Percentiles rank a stretch among this genome's conserved stretches.
Conservation (phyloP, 805 yeast genomes). For the Metschnikowia dekortorum region DNA sequence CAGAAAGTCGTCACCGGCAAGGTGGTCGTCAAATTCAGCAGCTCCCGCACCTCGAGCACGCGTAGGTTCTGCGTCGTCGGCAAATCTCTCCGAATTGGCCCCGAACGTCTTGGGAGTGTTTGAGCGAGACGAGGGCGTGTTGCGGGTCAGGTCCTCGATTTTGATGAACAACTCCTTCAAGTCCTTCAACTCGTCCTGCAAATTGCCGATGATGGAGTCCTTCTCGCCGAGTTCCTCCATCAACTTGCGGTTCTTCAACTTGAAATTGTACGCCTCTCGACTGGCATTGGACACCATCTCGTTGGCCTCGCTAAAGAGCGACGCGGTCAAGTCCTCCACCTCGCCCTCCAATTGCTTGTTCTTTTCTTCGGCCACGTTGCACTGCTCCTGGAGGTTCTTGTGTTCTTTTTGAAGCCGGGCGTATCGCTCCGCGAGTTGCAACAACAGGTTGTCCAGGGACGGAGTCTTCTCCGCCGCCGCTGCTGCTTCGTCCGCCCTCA, state of each 20-base stretch:
- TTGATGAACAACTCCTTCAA: slow-evolving; percentile 57
- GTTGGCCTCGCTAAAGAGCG: slow-evolving; percentile 80
- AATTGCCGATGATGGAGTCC: slow-evolving; percentile 58
- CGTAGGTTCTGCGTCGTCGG: background rate
- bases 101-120: slow-evolving; percentile 13
- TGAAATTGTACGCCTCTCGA: slow-evolving; percentile 55
- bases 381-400: slow-evolving; percentile 24
- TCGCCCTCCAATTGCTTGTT: slow-evolving; percentile 61
- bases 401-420: slow-evolving; percentile 25
- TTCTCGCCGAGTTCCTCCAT: slow-evolving; percentile 57
- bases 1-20: background rate
- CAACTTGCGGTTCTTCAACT: slow-evolving; percentile 55
- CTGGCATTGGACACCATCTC: slow-evolving; percentile 79
- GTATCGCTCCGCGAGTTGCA: slow-evolving; percentile 27
- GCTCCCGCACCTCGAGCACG: background rate
- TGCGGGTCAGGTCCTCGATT: slow-evolving; percentile 41
- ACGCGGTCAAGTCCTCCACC: slow-evolving; percentile 73
- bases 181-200: slow-evolving; percentile 64
- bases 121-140: slow-evolving; percentile 3
- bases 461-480: background rate
- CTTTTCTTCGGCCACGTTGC: slow-evolving; percentile 53
- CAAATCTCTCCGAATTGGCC: background rate
- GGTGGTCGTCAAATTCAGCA: background rate
- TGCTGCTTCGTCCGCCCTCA: background rate
- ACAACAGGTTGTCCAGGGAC: slow-evolving; percentile 4